Evolutionary conservation across 2,329 filamentous ascomycete species (phyloP).

Genomic region (Arthroderma sp.): DNA sequence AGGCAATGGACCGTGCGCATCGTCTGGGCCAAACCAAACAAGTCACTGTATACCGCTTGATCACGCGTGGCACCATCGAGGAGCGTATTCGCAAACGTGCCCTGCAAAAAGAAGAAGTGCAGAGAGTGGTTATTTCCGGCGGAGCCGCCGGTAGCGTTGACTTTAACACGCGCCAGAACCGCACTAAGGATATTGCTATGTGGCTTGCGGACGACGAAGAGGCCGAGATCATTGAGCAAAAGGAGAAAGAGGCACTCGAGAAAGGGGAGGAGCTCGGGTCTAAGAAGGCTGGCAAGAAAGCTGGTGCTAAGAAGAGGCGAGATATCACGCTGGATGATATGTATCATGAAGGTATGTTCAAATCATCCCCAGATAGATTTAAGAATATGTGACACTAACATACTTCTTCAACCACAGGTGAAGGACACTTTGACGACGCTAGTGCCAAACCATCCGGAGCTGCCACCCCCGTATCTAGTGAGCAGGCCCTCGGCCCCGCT

Average conservation of each 20-base stretch:
- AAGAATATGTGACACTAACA: no score
- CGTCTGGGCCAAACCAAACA: conserved; percentile 90
- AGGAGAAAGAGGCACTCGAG: conserved; percentile 71
- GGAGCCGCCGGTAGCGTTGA: conserved; percentile 73
- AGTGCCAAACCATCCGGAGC: conserved; percentile 72
- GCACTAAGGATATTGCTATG: conserved; percentile 96
- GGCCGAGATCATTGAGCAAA: conserved; percentile 81
- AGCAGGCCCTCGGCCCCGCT: conserved; percentile 21
- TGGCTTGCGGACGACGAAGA: conserved; percentile 98
- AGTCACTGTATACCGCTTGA: conserved; percentile 93
- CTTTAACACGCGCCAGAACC: conserved; percentile 93
- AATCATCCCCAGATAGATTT: no score
- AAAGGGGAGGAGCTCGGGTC: conserved; percentile 42
- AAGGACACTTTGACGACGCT: conserved; percentile 87
- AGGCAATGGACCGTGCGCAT: conserved; percentile 98
- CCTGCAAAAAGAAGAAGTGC: conserved; percentile 95
- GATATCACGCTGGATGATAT: conserved; percentile 75
- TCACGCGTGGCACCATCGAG: conserved; percentile 92
- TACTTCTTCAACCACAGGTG: conserved; percentile 44
- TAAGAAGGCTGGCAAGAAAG: conserved; percentile 49
- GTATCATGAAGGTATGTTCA: conserved; percentile 91
- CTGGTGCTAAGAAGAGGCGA: conserved; percentile 43
- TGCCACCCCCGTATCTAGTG: conserved; percentile 57
- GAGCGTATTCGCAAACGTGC: conserved; percentile 95
- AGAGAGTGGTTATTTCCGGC: conserved; percentile 89